These are phyloP conservation scores for Cordyceps cicadae DNA, from an alignment of 2,329 filamentous ascomycete genomes.

Conservation along the genomic window DNA sequence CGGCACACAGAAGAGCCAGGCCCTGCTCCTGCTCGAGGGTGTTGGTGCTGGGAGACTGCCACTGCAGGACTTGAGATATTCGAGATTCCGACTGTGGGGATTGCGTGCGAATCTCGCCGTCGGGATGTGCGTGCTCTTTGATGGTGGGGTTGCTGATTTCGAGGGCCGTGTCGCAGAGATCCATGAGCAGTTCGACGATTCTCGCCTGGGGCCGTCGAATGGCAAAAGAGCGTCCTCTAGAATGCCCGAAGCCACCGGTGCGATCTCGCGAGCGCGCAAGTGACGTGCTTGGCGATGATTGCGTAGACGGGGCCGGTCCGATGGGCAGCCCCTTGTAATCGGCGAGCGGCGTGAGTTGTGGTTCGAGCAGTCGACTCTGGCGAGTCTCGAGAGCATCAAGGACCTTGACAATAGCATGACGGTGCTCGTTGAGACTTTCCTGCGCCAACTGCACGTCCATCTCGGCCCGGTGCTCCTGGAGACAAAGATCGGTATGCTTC, in stretches of 20 bases:
- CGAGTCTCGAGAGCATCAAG: conserved; percentile 83
- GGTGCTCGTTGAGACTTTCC: conserved; percentile 83
- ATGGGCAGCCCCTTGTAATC: conserved; percentile 88
- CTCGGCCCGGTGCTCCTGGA: conserved; percentile 92
- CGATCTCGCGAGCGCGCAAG: conserved; percentile 65
- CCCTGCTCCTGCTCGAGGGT: conserved; percentile 91
- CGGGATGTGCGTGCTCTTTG: conserved; percentile 63
- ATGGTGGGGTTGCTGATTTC: conserved; percentile 92
- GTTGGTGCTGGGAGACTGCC: conserved; percentile 89
- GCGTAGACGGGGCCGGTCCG: conserved; percentile 63
- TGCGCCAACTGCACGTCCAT: conserved; percentile 97
- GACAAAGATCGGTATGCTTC: conserved; percentile 92
- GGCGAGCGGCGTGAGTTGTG: conserved; percentile 46
- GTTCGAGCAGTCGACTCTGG: conserved; percentile 52
- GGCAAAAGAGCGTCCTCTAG: conserved; percentile 79
- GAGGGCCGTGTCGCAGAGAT: conserved; percentile 89
- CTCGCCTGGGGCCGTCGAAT: conserved; percentile 81
- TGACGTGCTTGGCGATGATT: conserved; percentile 62
- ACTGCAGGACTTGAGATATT: conserved; percentile 88
- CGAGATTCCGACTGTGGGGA: conserved; percentile 94
- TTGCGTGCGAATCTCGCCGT: conserved; percentile 74
- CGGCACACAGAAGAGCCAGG: conserved; percentile 74
- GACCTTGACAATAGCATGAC: conserved; percentile 89
- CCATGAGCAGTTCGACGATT: conserved; percentile 89
- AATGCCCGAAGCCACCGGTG: conserved; percentile 70